phyloP scores from a whole-genome alignment of 805 yeast genomes.

The Huiozyma sinensis region DNA sequence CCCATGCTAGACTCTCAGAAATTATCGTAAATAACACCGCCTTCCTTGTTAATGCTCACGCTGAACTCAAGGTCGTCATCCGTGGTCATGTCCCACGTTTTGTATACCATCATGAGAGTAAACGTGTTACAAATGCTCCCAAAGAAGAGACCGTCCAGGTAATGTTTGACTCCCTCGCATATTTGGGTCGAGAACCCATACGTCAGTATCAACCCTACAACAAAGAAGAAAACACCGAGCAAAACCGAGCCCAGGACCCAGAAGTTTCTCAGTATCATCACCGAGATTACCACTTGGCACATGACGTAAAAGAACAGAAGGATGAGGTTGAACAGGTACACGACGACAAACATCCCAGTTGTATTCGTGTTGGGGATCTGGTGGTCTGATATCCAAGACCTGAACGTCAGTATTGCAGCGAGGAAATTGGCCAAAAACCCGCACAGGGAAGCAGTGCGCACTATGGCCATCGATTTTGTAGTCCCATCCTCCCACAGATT shows the following conservation, averaged over 20 bases:
- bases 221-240: conserved; percentile 62
- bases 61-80: conserved; percentile 90
- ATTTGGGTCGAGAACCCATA: conserved; percentile 59
- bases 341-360: conserved; percentile 55
- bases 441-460: conserved; percentile 40
- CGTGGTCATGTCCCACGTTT: conserved; percentile 94
- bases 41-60: conserved; percentile 44
- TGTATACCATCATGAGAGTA: conserved; percentile 88
- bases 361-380: conserved; percentile 43
- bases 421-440: conserved; percentile 61
- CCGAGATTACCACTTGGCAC: conserved; percentile 58
- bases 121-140: conserved; percentile 72
- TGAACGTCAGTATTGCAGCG: conserved; percentile 62
- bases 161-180: conserved; percentile 69
- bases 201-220: conserved; percentile 65
- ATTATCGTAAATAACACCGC: conserved; percentile 20
- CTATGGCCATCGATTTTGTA: conserved; percentile 42
- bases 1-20: not conserved
- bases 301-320: conserved; percentile 51
- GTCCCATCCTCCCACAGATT: conserved; percentile 96
- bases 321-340: conserved; percentile 62
- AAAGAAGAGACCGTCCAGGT: conserved; percentile 82
- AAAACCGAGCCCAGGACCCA: conserved; percentile 89
- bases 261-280: conserved; percentile 55
- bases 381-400: conserved; percentile 42